Percentiles rank a stretch among this genome's conserved stretches.
These are phyloP conservation scores for Candida rishiriensis DNA, from an alignment of 805 yeast genomes.

Conservation along the genomic window DNA sequence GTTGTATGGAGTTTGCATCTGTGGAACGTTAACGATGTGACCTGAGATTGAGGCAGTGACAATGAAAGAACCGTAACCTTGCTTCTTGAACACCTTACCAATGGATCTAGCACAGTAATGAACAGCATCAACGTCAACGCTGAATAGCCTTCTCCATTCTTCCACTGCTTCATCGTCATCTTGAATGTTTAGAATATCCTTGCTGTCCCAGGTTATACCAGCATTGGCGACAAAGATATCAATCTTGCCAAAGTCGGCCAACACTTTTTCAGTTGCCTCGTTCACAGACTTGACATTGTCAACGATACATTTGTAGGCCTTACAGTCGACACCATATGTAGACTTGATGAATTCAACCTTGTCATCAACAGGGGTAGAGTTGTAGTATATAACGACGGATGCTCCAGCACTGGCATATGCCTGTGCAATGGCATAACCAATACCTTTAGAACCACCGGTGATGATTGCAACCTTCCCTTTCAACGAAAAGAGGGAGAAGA, in stretches of 20 bases:
- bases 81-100: conserved; percentile 68
- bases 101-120: conserved; percentile 73
- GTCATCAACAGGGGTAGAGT: conserved; percentile 57
- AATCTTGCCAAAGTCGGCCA: conserved; percentile 68
- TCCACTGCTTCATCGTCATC: conserved; percentile 41
- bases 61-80: conserved; percentile 73
- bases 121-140: conserved; percentile 74
- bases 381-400: conserved; percentile 68
- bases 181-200: conserved; percentile 43
- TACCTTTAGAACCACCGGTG: conserved; percentile 83
- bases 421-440: conserved; percentile 77
- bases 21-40: conserved; percentile 82
- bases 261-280: conserved; percentile 44
- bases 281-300: conserved; percentile 47
- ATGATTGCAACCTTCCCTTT: conserved; percentile 82
- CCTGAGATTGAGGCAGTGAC: conserved; percentile 90
- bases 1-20: conserved; percentile 80
- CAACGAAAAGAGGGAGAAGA: conserved; percentile 66
- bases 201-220: conserved; percentile 78
- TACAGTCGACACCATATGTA: conserved; percentile 55
- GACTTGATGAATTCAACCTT: conserved; percentile 52
- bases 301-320: conserved; percentile 62
- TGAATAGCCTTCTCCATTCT: conserved; percentile 69
- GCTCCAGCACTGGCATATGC: conserved; percentile 88
- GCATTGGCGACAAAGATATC: conserved; percentile 89